Percentiles rank a stretch among this genome's conserved stretches.
These are phyloP conservation scores for Termitomyces sp. DNA, from an alignment of 768 basidiomycete genomes.

Conservation along the genomic window DNA sequence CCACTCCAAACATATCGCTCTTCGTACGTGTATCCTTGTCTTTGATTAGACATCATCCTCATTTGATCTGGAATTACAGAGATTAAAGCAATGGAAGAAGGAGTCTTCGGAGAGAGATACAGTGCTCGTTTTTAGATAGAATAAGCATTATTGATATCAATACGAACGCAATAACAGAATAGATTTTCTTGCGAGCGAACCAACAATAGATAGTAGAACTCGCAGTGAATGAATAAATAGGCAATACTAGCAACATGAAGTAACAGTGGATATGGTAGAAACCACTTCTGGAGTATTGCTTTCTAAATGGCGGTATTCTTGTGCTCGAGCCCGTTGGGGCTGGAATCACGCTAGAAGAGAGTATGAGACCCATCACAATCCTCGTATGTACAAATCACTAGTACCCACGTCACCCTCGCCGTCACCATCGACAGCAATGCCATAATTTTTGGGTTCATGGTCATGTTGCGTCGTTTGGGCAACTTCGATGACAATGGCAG, in stretches of 20 bases:
- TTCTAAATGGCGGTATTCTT: not conserved
- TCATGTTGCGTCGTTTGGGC: constrained; percentile 4
- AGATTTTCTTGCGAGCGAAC: not conserved
- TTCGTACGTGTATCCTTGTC: constrained; percentile 38
- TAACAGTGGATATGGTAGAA: not conserved
- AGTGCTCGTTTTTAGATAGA: not conserved
- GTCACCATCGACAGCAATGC: not conserved
- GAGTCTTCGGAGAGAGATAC: constrained; percentile 13
- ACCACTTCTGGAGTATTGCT: not conserved
- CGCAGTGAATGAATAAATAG: not conserved
- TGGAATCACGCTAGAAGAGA: not conserved
- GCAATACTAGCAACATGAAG: not conserved
- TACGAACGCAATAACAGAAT: no score
- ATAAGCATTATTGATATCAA: not conserved
- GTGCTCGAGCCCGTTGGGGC: not conserved
- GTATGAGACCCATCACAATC: not conserved
- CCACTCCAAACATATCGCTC: constrained; percentile 55
- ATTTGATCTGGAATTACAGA: not conserved
- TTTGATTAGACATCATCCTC: not conserved
- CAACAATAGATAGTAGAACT: not conserved
- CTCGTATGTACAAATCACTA: not conserved
- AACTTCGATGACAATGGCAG: constrained; percentile 11
- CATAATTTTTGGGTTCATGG: not conserved
- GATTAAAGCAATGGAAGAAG: constrained; percentile 17
- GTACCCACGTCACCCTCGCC: not conserved